These are phyloP conservation scores for Colletotrichum sp. DNA, from an alignment of 2,329 filamentous ascomycete genomes.

Conservation along the genomic window DNA sequence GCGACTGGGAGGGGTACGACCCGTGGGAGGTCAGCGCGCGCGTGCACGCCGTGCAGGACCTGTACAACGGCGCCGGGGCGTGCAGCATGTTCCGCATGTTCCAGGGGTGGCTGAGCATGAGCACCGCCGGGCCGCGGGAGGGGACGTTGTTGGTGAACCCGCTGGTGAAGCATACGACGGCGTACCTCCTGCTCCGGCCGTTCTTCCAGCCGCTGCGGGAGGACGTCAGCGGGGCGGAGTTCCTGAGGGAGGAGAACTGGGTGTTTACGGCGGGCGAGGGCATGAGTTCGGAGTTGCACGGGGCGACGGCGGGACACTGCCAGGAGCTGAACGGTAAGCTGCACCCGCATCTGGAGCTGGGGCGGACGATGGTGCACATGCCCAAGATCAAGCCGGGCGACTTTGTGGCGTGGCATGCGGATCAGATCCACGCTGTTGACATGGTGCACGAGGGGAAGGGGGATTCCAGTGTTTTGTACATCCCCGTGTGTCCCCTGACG, in stretches of 20 bases:
- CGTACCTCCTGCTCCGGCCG: constrained; percentile 81
- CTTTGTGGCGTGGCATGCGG: constrained; percentile 85
- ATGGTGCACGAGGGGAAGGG: constrained; percentile 71
- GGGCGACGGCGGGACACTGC: constrained; percentile 69
- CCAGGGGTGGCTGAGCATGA: constrained; percentile 89
- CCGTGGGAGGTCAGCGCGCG: constrained; percentile 79
- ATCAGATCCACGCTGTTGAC: constrained; percentile 84
- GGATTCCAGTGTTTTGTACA: constrained; percentile 88
- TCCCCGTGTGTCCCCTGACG: constrained; percentile 84
- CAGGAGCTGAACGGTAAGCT: constrained; percentile 70
- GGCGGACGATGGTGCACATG: constrained; percentile 73
- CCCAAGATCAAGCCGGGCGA: constrained; percentile 74
- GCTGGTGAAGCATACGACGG: constrained; percentile 74
- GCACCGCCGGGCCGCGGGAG: constrained; percentile 71
- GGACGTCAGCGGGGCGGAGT: constrained; percentile 31
- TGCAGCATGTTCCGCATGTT: constrained; percentile 88
- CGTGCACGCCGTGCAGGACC: constrained; percentile 70
- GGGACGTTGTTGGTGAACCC: constrained; percentile 87
- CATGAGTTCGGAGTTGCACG: constrained; percentile 68
- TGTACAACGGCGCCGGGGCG: constrained; percentile 82
- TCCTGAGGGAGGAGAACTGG: constrained; percentile 65
- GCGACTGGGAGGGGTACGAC: constrained; percentile 82
- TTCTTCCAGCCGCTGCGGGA: constrained; percentile 68
- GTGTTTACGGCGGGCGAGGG: constrained; percentile 48
- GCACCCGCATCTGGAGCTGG: constrained; percentile 74